Conservation (phyloP, 768 basidiomycete genomes). For the Leccinum arenicola region DNA sequence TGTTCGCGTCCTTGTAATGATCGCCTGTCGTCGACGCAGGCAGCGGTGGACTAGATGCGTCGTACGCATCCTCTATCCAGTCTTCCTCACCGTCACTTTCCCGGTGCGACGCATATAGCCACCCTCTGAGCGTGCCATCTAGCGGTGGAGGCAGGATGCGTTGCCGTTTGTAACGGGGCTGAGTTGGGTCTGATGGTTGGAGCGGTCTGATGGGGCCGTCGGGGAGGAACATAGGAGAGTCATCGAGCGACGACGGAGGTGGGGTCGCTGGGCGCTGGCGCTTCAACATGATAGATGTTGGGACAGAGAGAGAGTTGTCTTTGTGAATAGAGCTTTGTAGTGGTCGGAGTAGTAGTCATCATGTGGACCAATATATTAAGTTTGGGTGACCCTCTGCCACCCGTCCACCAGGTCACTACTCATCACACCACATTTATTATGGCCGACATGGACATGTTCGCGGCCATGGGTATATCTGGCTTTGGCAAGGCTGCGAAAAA, state of each 20-base stretch:
- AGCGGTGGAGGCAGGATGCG: conserved; percentile 50
- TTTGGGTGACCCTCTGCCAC: conserved; percentile 22
- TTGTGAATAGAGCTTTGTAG: neutral
- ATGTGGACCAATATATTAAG: neutral
- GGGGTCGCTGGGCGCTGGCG: conserved; percentile 49
- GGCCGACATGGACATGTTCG: conserved; percentile 67
- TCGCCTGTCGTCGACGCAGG: conserved; percentile 16
- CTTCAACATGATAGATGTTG: conserved; percentile 45
- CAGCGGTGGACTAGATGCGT: conserved; percentile 27
- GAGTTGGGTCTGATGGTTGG: conserved; percentile 10
- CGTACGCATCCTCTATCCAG: conserved; percentile 33
- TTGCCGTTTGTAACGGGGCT: conserved; percentile 49
- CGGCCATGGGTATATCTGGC: conserved; percentile 80
- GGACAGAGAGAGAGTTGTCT: conserved; percentile 1
- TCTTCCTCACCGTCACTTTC: conserved; percentile 33
- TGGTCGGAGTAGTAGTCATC: neutral
- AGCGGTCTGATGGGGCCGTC: conserved; percentile 11
- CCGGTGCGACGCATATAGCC: conserved; percentile 28
- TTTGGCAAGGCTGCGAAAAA: conserved; percentile 76
- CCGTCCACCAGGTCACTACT: neutral
- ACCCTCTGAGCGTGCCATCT: conserved; percentile 52
- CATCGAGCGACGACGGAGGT: conserved; percentile 32
- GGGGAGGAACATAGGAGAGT: conserved; percentile 21
- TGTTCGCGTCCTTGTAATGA: conserved; percentile 62
- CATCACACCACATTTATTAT: conserved; percentile 27